Base-by-base conservation (phyloP, 495 filamentous ascomycete species). In the Podospora pseudoanserina region DNA sequence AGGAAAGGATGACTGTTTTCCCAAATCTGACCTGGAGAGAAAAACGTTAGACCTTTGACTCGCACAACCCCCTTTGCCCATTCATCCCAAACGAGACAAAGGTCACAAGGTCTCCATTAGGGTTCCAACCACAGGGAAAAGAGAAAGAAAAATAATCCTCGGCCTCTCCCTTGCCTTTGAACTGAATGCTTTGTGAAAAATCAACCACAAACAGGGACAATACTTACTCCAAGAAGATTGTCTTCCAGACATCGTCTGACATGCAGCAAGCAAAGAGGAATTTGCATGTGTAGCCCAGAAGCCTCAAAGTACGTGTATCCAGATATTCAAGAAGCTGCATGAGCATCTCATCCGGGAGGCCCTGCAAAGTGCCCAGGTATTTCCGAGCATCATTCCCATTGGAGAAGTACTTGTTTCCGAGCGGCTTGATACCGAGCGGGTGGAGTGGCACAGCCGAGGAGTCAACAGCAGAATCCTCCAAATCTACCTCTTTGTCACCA, bases 181-280 rank as follows among this genome's bases (percentile, higher is more conserved):
- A 19, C 11, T 26, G 34, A 54, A 39, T 19, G n/a, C 55, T 58
- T 58, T 58, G 55, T 58, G n/a, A 20, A 58, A 26, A 26, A n/a
- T 15, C 55, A 4, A 58, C n/a, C n/a, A 5, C 2, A 11, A 60
- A 55, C 44, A 64, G 71, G 73, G 67, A 72, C 11, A 55, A 26
- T 16, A 85, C 92, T 86, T 90, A 99, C 95, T 87, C 84, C 70
- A 96, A 83, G 72, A 93, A 96, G 11, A 97, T 78, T 23, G 87
- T 75, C 79, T 95, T 95, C 95, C 95, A 99, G 28, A 98, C 76
- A 68, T 99, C 95, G 67, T 98, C 95, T 39, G 86, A 86, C 54
- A 90, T 83, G 56, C 90, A 90, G 76, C 93, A 95, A 7, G 94
- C 95, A 82, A 93, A 96, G 18, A 97, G 83, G 39, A 92, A 91